Conservation (phyloP, 2,329 filamentous ascomycete genomes). For the Albophoma yamanashiensis region DNA sequence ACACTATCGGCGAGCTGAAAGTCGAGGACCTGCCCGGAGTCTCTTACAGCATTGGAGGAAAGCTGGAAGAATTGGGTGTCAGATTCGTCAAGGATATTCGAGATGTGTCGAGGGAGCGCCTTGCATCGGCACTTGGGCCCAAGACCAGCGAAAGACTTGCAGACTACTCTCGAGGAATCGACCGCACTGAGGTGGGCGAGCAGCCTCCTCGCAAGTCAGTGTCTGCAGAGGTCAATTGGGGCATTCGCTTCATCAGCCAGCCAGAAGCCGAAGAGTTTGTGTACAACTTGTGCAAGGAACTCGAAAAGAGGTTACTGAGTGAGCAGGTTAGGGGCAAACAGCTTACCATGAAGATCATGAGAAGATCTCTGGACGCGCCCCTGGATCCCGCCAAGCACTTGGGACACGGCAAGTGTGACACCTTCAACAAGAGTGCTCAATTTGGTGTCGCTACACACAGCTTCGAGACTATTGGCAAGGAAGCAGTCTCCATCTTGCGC, state of each 20-base stretch:
- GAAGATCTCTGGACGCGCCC: slow-evolving; percentile 73
- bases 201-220: slow-evolving; percentile 84
- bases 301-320: slow-evolving; percentile 69
- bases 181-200: slow-evolving; percentile 75
- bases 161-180: slow-evolving; percentile 84
- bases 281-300: slow-evolving; percentile 70
- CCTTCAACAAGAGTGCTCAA: slow-evolving; percentile 75
- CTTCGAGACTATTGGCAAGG: slow-evolving; percentile 60
- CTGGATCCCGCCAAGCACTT: slow-evolving; percentile 87
- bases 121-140: slow-evolving; percentile 66
- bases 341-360: slow-evolving; percentile 92
- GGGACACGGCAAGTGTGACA: slow-evolving; percentile 91
- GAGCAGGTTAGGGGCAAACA: slow-evolving; percentile 81
- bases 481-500: slow-evolving; percentile 75
- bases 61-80: slow-evolving; percentile 78
- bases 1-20: slow-evolving; percentile 65
- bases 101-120: slow-evolving; percentile 61
- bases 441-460: slow-evolving; percentile 80
- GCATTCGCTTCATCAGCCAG: slow-evolving; percentile 86
- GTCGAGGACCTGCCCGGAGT: slow-evolving; percentile 83
- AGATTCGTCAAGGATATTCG: slow-evolving; percentile 76
- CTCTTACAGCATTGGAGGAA: slow-evolving; percentile 79
- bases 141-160: slow-evolving; percentile 88
- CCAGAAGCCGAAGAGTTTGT: slow-evolving; percentile 92
- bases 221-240: slow-evolving; percentile 96